Conservation (phyloP, 176 grass and related monocot species). For the Aegilops speltoides region DNA sequence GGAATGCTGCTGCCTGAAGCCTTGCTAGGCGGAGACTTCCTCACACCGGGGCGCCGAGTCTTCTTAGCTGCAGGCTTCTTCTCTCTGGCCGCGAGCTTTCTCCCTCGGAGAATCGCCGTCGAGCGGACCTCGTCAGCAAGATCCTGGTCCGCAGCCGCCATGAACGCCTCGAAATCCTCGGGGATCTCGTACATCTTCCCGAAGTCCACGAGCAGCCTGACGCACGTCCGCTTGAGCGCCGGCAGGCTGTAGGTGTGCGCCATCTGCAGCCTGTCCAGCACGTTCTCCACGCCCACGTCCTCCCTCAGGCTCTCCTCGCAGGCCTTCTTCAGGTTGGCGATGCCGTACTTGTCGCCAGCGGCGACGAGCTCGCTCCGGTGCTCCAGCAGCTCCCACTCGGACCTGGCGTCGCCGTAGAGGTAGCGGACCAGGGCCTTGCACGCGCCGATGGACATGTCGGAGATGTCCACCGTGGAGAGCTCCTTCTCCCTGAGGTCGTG, state of each 20-base stretch:
- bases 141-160: background rate
- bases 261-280: constrained; percentile 51
- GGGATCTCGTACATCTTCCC: background rate
- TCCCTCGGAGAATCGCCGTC: background rate
- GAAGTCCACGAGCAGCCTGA: constrained; percentile 29
- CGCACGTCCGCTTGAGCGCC: constrained; percentile 48
- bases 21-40: background rate
- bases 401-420: constrained; percentile 25
- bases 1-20: background rate
- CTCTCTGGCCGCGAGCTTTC: background rate
- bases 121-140: background rate
- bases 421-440: constrained; percentile 55
- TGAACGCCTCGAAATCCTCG: constrained; percentile 33
- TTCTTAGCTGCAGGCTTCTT: background rate
- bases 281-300: constrained; percentile 41
- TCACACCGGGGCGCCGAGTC: background rate
- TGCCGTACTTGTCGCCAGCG: background rate
- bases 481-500: constrained; percentile 63
- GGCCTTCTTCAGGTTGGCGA: constrained; percentile 38
- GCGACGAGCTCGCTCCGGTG: background rate
- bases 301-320: constrained; percentile 46
- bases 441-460: constrained; percentile 53
- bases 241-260: constrained; percentile 44
- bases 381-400: constrained; percentile 38
- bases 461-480: constrained; percentile 47